Percentiles rank a stretch among this genome's conserved stretches.
These are phyloP conservation scores for Platismatia glauca DNA, from an alignment of 495 filamentous ascomycete genomes.

Conservation along the genomic window DNA sequence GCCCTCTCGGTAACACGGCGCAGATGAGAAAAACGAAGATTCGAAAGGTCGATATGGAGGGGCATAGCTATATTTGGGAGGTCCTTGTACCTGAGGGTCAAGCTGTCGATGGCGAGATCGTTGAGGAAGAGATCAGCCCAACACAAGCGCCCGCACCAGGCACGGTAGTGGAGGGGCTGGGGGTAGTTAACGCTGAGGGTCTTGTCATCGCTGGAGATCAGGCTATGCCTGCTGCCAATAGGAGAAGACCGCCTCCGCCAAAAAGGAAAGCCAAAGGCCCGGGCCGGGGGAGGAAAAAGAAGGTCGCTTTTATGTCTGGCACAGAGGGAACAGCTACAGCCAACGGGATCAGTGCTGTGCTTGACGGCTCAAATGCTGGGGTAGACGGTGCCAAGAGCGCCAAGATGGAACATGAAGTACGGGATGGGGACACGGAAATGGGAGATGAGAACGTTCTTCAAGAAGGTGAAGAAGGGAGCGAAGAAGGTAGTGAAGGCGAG, in stretches of 20 bases:
- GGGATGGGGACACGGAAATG: conserved; percentile 29
- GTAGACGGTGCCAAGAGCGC: conserved; percentile 32
- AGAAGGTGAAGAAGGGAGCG: conserved; percentile 46
- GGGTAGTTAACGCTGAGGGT: conserved; percentile 52
- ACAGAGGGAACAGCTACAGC: conserved; percentile 28
- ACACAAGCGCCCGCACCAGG: conserved; percentile 46
- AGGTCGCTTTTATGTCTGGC: conserved; percentile 42
- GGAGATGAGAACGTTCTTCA: conserved; percentile 36
- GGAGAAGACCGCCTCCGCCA: conserved; percentile 61
- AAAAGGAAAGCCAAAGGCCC: conserved; percentile 65
- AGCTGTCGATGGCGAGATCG: conserved; percentile 69
- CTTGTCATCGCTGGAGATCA: conserved; percentile 49
- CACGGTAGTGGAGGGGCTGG: conserved; percentile 52
- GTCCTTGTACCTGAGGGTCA: conserved; percentile 74
- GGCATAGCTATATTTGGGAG: conserved; percentile 72
- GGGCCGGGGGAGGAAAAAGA: conserved; percentile 61
- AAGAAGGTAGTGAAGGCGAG: conserved; percentile 49
- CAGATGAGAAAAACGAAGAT: conserved; percentile 68
- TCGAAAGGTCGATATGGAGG: conserved; percentile 62
- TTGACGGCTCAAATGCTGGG: conserved; percentile 28
- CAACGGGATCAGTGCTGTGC: conserved; percentile 23
- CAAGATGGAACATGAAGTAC: conserved; percentile 22
- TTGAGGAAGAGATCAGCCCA: conserved; percentile 46
- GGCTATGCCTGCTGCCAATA: conserved; percentile 38
- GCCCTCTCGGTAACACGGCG: conserved; percentile 33